Percentiles rank a stretch among this genome's conserved stretches.
Evolutionary conservation across 1,284 basidiomycete genomes (phyloP).

Genomic region (Ceratobasidium sp.): DNA sequence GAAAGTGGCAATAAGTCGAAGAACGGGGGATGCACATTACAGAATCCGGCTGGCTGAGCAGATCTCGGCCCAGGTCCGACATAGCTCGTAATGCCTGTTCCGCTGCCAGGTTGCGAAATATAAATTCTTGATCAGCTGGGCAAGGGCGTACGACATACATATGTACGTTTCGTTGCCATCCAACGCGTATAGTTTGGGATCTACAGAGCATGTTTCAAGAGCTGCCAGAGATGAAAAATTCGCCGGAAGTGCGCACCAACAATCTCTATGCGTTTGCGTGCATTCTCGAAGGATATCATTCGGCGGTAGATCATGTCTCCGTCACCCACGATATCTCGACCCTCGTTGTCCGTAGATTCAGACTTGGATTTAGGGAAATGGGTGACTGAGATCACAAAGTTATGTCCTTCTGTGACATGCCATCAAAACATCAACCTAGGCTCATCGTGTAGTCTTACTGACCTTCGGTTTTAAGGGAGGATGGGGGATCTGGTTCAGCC

Average conservation of each 20-base stretch:
- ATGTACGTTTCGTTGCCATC: neutral
- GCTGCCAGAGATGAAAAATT: neutral
- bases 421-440: neutral
- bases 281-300: conserved; percentile 12
- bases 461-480: neutral
- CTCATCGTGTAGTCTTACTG: neutral
- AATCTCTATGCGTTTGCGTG: conserved; percentile 14
- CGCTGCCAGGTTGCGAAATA: too few relatives aligned
- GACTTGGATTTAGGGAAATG: neutral
- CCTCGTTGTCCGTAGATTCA: neutral
- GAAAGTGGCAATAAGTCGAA: too few relatives aligned
- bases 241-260: neutral
- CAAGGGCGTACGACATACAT: too few relatives aligned
- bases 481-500: neutral
- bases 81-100: too few relatives aligned
- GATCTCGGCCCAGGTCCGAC: too few relatives aligned
- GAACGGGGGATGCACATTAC: too few relatives aligned
- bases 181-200: neutral
- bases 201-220: neutral
- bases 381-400: neutral
- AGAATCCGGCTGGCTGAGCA: too few relatives aligned
- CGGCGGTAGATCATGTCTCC: conserved; percentile 1
- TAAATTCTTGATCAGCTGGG: too few relatives aligned
- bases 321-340: neutral
- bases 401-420: neutral